Evolutionary conservation across 352 stramenopile species (phyloP).

Genomic region (Phytophthora rubi): DNA sequence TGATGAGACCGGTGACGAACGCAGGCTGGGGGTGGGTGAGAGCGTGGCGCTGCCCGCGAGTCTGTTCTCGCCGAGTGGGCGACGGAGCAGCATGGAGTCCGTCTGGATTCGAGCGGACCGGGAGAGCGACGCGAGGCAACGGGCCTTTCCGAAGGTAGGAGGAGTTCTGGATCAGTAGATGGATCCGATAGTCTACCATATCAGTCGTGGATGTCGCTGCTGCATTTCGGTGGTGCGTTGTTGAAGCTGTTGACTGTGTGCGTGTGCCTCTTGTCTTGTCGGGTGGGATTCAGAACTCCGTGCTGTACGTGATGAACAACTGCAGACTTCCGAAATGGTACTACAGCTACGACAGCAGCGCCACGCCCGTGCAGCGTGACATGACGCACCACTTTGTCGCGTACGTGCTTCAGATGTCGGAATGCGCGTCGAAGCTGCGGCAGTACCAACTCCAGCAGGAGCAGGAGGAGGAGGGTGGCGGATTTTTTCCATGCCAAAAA

Average conservation of each 20-base stretch:
- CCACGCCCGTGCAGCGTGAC: conserved; percentile 40
- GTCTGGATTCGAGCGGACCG: conserved; percentile 31
- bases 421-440: not conserved
- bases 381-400: conserved; percentile 39
- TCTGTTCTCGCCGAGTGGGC: not conserved
- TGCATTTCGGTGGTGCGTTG: no score
- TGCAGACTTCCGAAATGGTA: conserved; percentile 37
- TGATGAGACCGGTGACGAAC: not conserved
- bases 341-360: conserved; percentile 42
- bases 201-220: no score
- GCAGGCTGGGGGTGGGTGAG: not conserved
- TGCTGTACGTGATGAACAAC: conserved; percentile 43
- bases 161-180: no score
- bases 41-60: not conserved
- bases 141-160: conserved; percentile 17
- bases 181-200: no score
- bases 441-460: not conserved
- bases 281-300: conserved; percentile 21
- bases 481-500: not conserved
- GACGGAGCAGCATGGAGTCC: conserved; percentile 3
- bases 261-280: not conserved
- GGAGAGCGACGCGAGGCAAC: conserved; percentile 30
- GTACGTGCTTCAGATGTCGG: conserved; percentile 30
- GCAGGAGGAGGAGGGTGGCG: not conserved
- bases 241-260: not conserved